Evolutionary conservation across 2,329 filamentous ascomycete genomes (phyloP).

Genomic region (Penicillium sp.): DNA sequence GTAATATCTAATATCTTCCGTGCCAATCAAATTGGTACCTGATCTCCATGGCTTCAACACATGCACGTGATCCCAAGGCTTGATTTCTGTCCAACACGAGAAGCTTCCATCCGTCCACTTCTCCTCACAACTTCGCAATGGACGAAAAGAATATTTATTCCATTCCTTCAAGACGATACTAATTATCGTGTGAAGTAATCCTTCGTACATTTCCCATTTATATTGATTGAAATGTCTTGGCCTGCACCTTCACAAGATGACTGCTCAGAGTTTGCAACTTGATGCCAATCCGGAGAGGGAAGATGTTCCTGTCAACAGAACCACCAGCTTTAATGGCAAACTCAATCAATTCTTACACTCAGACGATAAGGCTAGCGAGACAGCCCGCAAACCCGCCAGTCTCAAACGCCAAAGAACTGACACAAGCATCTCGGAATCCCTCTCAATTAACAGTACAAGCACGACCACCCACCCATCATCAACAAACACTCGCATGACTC

Average conservation of each 20-base stretch:
- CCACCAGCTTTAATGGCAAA: slow-evolving; percentile 41
- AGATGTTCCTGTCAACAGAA: slow-evolving; percentile 38
- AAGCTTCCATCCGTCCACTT: too few species aligned
- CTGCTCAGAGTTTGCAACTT: not conserved
- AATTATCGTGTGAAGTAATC: too few species aligned
- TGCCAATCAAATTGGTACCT: not conserved
- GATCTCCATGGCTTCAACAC: not conserved
- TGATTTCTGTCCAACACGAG: too few species aligned
- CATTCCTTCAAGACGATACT: not conserved
- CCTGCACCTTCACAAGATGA: not conserved
- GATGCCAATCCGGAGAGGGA: slow-evolving; percentile 6
- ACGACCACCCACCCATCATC: slow-evolving; percentile 1
- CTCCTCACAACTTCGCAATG: too few species aligned
- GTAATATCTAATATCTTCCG: too few species aligned
- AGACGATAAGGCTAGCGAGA: not conserved
- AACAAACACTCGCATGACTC: slow-evolving; percentile 17
- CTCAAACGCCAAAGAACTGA: slow-evolving; percentile 21
- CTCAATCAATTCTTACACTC: slow-evolving; percentile 40
- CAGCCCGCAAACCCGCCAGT: not conserved
- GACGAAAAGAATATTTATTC: not conserved
- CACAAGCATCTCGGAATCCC: not conserved
- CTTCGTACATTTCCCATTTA: not conserved
- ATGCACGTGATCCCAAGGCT: too few species aligned
- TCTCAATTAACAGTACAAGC: not conserved
- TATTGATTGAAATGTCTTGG: not conserved